Evolutionary conservation across 2,329 filamentous ascomycete species (phyloP), one percentile per base, ranked within the genome.

Genomic region (Colletotrichum navitas): DNA sequence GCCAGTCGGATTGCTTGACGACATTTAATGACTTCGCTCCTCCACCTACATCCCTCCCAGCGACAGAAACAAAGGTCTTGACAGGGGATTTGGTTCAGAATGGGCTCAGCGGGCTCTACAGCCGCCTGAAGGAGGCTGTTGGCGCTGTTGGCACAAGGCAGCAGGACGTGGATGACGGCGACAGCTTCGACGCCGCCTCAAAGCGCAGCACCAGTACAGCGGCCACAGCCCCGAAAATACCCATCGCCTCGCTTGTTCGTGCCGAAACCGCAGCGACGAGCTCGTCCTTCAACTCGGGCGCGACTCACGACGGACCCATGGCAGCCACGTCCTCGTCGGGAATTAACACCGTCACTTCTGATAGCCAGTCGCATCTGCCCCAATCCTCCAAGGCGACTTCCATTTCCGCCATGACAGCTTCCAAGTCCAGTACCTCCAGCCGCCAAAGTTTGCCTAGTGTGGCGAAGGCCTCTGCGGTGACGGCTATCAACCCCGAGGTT

Each of bases 11-110:
- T 74, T 89, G 91, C 43, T 86, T 98, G 59, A 98, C 95, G 2
- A 97, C 94, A 11, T 98, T 98, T 82, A 97, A 97, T 82, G 95
- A 98, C 78, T 95, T 97, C 77, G 93, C 92, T 0, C 88, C 92
- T 0, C 91, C 92, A 1, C 91, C 93, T 0, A 84, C 86, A 2
- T 85, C 88, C 1, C 83, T 89, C 1, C 84, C 87, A 1, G 82
- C 85, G 18, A 81, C 86, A 32, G 94, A 97, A 76, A 89, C 85
- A 70, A 94, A 94, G 79, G 88, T 88, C 11, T 85, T 93, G 47
- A 86, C 91, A 0, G 89, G 90, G 34, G 94, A 97, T 70, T 81
- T 92, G 51, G 90, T 96, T 29, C 93, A 96, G 74, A 93, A 95
- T 80, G 94, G 95, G 5, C 85, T 98, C 58, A 97, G 93, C 78